These are phyloP conservation scores for Stylosanthes scabra DNA, from an alignment of 331 rosid species.

Conservation along the genomic window DNA sequence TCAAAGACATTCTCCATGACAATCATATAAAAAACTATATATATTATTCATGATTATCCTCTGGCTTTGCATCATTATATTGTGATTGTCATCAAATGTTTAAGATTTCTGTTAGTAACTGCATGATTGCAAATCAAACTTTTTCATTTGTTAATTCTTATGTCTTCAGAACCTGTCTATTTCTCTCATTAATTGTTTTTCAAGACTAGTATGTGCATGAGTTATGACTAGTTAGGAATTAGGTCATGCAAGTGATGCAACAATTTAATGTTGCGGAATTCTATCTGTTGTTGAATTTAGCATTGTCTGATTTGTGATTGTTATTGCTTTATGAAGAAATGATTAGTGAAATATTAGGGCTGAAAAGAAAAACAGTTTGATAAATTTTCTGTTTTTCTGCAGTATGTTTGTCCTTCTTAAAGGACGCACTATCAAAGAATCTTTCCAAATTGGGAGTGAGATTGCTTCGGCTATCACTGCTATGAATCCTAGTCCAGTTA, in stretches of 20 bases:
- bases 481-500: conserved; percentile 89
- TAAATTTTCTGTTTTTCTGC: conserved; percentile 49
- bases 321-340: conserved; percentile 30
- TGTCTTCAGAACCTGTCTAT: conserved; percentile 20
- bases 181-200: neutral
- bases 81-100: conserved; percentile 10
- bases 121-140: neutral
- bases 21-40: neutral
- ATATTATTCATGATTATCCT: neutral
- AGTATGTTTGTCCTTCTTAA: conserved; percentile 97
- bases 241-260: neutral
- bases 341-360: conserved; percentile 17
- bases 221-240: neutral
- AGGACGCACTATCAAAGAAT: conserved; percentile 76
- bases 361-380: conserved; percentile 1
- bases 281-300: conserved; percentile 16
- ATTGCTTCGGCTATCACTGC: conserved; percentile 88
- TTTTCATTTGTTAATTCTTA: conserved; percentile 4
- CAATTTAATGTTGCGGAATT: conserved; percentile 17
- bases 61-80: conserved; percentile 1
- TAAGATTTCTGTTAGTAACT: conserved; percentile 8
- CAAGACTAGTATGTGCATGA: neutral
- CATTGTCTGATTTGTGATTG: conserved; percentile 26
- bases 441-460: conserved; percentile 84
- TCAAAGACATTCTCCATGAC: conserved; percentile 2